These are phyloP conservation scores for Stachybotrys echinatus DNA, from an alignment of 2,329 filamentous ascomycete genomes.

Conservation along the genomic window DNA sequence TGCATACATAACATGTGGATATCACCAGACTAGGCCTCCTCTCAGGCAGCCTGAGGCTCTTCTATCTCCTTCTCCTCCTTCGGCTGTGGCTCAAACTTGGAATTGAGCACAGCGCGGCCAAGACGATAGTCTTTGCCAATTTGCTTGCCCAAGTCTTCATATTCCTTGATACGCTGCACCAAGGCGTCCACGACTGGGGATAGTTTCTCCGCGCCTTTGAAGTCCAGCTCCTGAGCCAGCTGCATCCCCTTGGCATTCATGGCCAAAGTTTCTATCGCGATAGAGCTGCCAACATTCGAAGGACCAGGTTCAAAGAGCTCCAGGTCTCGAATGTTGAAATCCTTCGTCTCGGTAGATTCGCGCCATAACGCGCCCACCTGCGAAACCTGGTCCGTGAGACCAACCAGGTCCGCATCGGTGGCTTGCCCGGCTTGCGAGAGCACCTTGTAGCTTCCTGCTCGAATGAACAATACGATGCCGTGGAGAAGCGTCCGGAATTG, in stretches of 20 bases:
- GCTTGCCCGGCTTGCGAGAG: constrained; percentile 15
- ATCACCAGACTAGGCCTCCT: not conserved
- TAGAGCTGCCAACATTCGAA: not conserved
- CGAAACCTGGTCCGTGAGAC: constrained; percentile 22
- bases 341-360: not conserved
- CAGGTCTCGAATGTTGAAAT: constrained; percentile 10
- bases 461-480: constrained; percentile 23
- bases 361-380: constrained; percentile 20
- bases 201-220: constrained; percentile 22
- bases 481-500: constrained; percentile 20
- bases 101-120: not conserved
- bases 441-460: constrained; percentile 18
- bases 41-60: not conserved
- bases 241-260: constrained; percentile 37
- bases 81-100: not conserved
- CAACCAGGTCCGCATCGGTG: constrained; percentile 15
- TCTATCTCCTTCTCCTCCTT: constrained; percentile 5
- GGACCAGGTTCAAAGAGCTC: no score
- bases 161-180: constrained; percentile 28
- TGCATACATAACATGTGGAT: constrained; percentile 11
- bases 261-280: constrained; percentile 8
- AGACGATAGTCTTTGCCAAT: not conserved
- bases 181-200: constrained; percentile 32
- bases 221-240: constrained; percentile 35
- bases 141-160: constrained; percentile 10